phyloP scores from a whole-genome alignment of 169 alveolate species.

The Cryptosporidium tyzzeri region DNA sequence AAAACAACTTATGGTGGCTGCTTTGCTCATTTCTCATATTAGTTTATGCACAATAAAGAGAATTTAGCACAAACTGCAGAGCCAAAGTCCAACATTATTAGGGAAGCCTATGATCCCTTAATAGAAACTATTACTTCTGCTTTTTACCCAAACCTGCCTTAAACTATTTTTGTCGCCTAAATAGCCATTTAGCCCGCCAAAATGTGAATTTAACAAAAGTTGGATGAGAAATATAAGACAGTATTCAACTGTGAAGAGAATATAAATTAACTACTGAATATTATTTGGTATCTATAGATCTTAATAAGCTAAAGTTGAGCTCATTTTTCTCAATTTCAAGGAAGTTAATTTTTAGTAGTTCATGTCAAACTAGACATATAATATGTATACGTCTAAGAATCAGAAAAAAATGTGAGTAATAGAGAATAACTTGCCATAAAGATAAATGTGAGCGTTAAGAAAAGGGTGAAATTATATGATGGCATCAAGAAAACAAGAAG shows the following conservation, averaged over 20 bases:
- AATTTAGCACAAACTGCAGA: background rate
- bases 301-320: background rate
- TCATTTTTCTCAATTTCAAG: background rate
- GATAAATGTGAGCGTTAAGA: background rate
- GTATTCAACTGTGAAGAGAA: background rate
- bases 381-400: slow-evolving; percentile 58
- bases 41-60: background rate
- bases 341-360: background rate
- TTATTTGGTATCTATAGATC: background rate
- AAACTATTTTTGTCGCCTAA: background rate
- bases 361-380: slow-evolving; percentile 55
- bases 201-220: background rate
- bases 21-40: background rate
- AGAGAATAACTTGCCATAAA: background rate
- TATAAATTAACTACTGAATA: background rate
- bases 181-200: slow-evolving; percentile 19
- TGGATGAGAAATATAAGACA: background rate
- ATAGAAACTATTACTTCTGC: too few relatives aligned
- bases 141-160: background rate
- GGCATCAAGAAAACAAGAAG: slow-evolving; percentile 39
- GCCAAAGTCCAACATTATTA: background rate
- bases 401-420: slow-evolving; percentile 20
- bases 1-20: slow-evolving; percentile 23
- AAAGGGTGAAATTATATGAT: slow-evolving; percentile 21
- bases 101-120: background rate